Conservation (phyloP, 2,329 filamentous ascomycete genomes). For the Colletotrichum lupini region DNA sequence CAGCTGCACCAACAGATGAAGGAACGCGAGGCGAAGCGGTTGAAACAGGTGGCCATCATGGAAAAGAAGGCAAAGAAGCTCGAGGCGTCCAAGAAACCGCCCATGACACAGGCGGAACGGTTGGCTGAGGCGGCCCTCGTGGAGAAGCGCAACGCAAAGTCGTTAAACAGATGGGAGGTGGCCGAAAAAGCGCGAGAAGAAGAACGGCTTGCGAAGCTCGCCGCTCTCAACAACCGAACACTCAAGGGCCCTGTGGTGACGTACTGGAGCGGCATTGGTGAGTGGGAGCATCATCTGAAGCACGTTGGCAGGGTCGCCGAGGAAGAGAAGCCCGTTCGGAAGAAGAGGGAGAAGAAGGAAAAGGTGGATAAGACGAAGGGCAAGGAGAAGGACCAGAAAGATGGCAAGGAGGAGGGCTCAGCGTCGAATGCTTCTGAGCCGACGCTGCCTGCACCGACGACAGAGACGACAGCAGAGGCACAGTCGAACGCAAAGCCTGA, state of each 20-base stretch:
- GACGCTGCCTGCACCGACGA: neutral
- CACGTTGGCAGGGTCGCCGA: constrained; percentile 75
- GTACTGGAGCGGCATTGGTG: constrained; percentile 91
- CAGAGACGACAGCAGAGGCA: neutral
- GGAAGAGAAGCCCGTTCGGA: constrained; percentile 65
- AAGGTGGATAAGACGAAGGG: constrained; percentile 49
- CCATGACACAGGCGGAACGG: constrained; percentile 88
- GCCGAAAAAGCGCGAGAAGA: constrained; percentile 90
- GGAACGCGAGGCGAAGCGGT: constrained; percentile 75
- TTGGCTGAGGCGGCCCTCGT: constrained; percentile 84
- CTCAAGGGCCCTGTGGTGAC: constrained; percentile 90
- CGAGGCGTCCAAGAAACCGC: constrained; percentile 79
- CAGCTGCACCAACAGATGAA: constrained; percentile 77
- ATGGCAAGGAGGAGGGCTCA: constrained; percentile 35
- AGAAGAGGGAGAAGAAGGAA: constrained; percentile 67
- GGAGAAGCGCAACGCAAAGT: constrained; percentile 89
- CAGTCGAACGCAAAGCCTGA: neutral
- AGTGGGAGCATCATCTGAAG: constrained; percentile 81
- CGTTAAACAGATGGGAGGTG: constrained; percentile 92
- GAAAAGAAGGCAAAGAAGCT: constrained; percentile 76
- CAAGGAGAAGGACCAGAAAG: constrained; percentile 41
- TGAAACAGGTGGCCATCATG: constrained; percentile 77
- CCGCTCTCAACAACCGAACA: constrained; percentile 87
- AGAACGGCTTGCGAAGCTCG: constrained; percentile 83
- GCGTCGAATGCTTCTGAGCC: constrained; percentile 25